Base-by-base conservation (phyloP, 306 rosid species). In the Vigna radiata region DNA sequence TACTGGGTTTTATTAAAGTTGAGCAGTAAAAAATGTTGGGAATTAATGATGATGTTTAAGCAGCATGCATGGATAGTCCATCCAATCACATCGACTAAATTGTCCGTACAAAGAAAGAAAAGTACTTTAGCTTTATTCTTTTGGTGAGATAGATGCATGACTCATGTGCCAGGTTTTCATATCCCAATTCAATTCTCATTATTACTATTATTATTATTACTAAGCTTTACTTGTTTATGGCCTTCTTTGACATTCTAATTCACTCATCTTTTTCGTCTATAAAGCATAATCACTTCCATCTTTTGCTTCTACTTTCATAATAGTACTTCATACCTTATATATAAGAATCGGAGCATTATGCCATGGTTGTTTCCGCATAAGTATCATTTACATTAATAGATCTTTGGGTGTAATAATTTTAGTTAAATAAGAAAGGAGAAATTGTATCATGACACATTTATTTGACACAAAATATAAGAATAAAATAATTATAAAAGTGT, bases 1-100 rank as follows among this genome's bases (percentile, higher is more conserved):
- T 69, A 15, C 65, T 55, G 27, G 14, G 46, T 49, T 79, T 69
- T 81, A 69, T 18, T 60, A 76, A 68, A 81, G 77, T n/a, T 62
- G 77, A 74, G 53, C 85, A 68, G 73, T 68, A 69, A 48, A 67
- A 41, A 33, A 12, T 76, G 68, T 64, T 75, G 73, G 85, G 85
- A 69, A 76, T 61, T 66, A 39, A 76, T 69, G 73, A 25, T 65
- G 11, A 2, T 39, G 50, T 41, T 37, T 61, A 33, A 56, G 4
- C 8, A 49, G 12, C 49, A 48, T 58, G 72, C 50, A 64, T 79
- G 12, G 12, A 17, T 17, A 67, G 14, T 61, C 68, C 78, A 63
- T 64, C 19, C 70, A 39, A 64, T 66, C 56, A 46, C 72, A 44
- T 72, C 43, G 47, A 63, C 25, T 52, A 55, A 72, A 41, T 50